These are phyloP conservation scores for Quercus rubra DNA, from an alignment of 306 rosid species.

Conservation along the genomic window DNA sequence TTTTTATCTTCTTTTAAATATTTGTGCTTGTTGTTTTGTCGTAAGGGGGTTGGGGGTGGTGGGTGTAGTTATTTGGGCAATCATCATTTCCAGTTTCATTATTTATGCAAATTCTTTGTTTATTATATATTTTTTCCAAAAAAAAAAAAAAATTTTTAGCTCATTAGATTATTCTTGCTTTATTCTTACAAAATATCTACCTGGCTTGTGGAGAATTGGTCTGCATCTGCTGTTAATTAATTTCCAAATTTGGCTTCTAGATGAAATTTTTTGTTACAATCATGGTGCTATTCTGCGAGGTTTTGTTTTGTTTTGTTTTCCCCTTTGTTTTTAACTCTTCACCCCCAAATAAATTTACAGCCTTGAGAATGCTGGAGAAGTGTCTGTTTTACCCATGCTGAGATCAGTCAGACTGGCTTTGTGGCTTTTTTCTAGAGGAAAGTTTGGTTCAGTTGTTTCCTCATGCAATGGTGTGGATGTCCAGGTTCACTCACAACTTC, in stretches of 20 bases:
- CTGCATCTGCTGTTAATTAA: neutral
- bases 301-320: neutral
- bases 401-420: constrained; percentile 74
- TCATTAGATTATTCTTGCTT: neutral
- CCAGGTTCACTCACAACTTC: constrained; percentile 48
- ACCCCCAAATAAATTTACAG: constrained; percentile 45
- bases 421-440: constrained; percentile 54
- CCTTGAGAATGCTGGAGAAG: constrained; percentile 96
- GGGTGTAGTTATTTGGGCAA: neutral
- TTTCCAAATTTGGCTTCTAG: neutral
- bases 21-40: neutral
- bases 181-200: neutral
- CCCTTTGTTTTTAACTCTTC: constrained; percentile 2
- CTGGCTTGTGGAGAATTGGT: neutral
- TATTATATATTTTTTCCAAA: neutral
- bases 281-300: neutral
- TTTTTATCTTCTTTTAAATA: neutral
- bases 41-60: neutral
- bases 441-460: constrained; percentile 41
- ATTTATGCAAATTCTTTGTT: neutral
- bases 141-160: neutral
- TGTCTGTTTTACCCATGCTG: constrained; percentile 77
- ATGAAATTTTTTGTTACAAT: neutral
- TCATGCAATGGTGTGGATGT: constrained; percentile 45
- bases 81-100: neutral